Evolutionary conservation across 2,329 filamentous ascomycete species (phyloP).

Genomic region (Colletotrichum incanum): DNA sequence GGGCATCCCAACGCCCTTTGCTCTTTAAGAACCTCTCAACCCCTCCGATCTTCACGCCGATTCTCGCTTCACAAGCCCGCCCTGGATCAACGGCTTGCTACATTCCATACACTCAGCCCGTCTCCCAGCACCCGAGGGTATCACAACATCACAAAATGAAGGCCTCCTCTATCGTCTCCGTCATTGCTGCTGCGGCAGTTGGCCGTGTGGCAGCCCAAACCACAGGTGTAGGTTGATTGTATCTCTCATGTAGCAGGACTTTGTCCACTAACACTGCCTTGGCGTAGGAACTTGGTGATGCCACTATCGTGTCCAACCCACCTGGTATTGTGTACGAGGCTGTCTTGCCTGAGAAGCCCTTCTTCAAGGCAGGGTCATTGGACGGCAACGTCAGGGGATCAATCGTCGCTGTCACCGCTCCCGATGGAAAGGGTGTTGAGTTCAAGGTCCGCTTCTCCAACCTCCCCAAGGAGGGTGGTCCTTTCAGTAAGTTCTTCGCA

Average conservation of each 20-base stretch:
- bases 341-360: conserved; percentile 66
- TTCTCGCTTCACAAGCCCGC: neutral
- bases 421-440: conserved; percentile 68
- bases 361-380: conserved; percentile 64
- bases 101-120: neutral
- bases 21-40: conserved; percentile 34
- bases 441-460: conserved; percentile 71
- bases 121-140: neutral
- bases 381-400: conserved; percentile 70
- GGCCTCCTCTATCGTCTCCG: conserved; percentile 46
- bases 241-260: neutral
- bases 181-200: conserved; percentile 50
- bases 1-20: conserved; percentile 5
- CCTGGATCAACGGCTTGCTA: conserved; percentile 15
- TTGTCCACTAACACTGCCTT: neutral
- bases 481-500: conserved; percentile 68
- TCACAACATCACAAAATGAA: conserved; percentile 44
- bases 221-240: conserved; percentile 42
- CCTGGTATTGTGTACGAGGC: conserved; percentile 68
- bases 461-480: conserved; percentile 70
- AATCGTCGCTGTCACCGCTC: conserved; percentile 62
- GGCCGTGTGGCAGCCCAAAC: conserved; percentile 49
- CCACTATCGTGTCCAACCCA: conserved; percentile 70
- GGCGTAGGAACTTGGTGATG: conserved; percentile 61
- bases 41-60: conserved; percentile 5